A percentile compares a stretch with the other conserved stretches of the same genome.
Conservation (phyloP, 2,329 filamentous ascomycete genomes). For the Cladosporium sp. region DNA sequence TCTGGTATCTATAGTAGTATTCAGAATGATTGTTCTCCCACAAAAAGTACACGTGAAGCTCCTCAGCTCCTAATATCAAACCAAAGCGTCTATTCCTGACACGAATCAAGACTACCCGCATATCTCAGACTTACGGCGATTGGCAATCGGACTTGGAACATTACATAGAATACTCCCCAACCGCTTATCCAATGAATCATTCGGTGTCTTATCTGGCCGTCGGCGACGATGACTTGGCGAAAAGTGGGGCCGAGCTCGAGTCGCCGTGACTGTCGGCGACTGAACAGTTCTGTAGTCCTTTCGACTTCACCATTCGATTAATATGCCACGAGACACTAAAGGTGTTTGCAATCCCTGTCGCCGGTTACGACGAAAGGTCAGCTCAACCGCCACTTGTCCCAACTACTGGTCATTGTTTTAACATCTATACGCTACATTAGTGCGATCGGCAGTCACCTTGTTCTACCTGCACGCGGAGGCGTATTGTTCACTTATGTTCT, state of each 20-base stretch:
- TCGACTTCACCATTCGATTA: background rate
- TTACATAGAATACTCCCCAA: background rate
- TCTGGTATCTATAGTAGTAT: background rate
- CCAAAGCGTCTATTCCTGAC: no score
- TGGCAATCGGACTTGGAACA: background rate
- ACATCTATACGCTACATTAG: background rate
- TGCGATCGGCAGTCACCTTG: background rate
- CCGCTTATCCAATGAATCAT: background rate
- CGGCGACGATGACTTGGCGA: background rate
- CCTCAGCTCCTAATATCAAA: background rate
- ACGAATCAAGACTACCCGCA: no score
- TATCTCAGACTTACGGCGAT: background rate
- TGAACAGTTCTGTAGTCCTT: background rate
- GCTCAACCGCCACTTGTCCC: background rate
- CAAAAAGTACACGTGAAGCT: background rate
- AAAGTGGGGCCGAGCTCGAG: background rate
- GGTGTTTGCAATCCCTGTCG: background rate
- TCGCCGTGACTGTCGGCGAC: background rate
- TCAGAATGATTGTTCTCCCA: background rate
- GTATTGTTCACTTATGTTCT: background rate
- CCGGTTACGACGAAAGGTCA: background rate
- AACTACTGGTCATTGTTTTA: background rate
- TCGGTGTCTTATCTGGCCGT: background rate
- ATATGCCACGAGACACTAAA: background rate
- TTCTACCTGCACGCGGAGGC: background rate